Evolutionary conservation across 78 protist species (phyloP), one percentile per base, ranked within the genome.

Genomic region (Dictyostelium firmibasis): DNA sequence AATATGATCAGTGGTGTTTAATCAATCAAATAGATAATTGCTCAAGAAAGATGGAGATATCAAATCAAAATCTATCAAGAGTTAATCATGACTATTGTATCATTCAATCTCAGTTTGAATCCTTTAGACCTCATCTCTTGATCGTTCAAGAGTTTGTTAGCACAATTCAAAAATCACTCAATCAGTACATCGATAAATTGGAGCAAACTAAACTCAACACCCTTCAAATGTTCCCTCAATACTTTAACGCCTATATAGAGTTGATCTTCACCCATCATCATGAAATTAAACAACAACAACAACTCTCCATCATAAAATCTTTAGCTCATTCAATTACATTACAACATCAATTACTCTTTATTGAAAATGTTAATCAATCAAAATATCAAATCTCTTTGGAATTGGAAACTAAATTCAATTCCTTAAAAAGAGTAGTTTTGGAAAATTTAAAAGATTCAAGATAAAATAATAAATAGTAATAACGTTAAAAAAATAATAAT

Each of bases 401-500:
- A 89, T 69, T 89, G 9, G 94, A 89, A 81, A 89, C 87, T 50
- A 89, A 89, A 81, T 89, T 69, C 50, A 81, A 81, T 70, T 89
- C 94, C 33, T 36, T 89, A 10, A 89, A 89, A 81, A 89, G 78
- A 57, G 31, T 74, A 20, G 20, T 74, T 8, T 74, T 74, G 35
- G 44, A 74, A 35, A 35, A 74, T 35, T 74, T 74, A 36, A 36
- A 35, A 29, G 44, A 74, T 74, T 74, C 81, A 74, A 74, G 44
- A 74, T 74, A 74, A 74, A 38, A 38, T 38, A 38, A 38, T n/a
- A n/a, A n/a, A n/a, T n/a, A n/a, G n/a, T n/a, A n/a, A n/a, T n/a
- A n/a, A n/a, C n/a, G n/a, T n/a, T n/a, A 44, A 44, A 7, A 44
- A 44, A 44, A 44, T 44, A 44, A 44, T 44, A 44, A 44, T 44